Conservation (phyloP, 768 basidiomycete species). For the Lyophyllum shimeji region DNA sequence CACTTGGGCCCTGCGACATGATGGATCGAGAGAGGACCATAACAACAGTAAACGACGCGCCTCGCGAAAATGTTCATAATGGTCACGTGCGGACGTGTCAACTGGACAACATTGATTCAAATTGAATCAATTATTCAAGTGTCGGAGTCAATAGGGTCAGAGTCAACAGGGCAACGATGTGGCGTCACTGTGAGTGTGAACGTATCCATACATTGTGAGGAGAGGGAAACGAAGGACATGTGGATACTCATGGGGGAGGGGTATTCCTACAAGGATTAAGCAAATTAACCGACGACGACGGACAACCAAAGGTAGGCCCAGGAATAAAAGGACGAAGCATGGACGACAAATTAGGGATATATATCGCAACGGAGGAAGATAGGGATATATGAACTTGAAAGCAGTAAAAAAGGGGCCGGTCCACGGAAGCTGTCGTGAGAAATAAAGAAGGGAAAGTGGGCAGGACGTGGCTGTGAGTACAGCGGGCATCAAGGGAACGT, state of each 20-base stretch:
- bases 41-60: conserved; percentile 2
- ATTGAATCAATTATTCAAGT: too few species aligned
- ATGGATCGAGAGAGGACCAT: background rate
- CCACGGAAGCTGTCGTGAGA: conserved; percentile 1
- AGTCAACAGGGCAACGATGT: too few species aligned
- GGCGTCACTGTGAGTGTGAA: background rate
- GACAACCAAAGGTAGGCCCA: conserved; percentile 15
- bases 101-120: too few species aligned
- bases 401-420: conserved; percentile 1
- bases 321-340: background rate
- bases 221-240: conserved; percentile 8
- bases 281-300: conserved; percentile 17
- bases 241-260: conserved; percentile 12
- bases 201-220: conserved; percentile 1
- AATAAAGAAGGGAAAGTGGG: background rate
- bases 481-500: conserved; percentile 11
- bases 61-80: too few species aligned
- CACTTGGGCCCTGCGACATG: conserved; percentile 16
- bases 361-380: conserved; percentile 12
- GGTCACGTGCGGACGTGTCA: too few species aligned
- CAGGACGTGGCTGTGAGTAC: background rate
- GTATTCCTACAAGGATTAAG: conserved; percentile 23
- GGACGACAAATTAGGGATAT: conserved; percentile 4
- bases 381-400: conserved; percentile 10
- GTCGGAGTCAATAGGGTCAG: too few species aligned